Conservation (phyloP, 306 rosid genomes). For the Castanea sativa region DNA sequence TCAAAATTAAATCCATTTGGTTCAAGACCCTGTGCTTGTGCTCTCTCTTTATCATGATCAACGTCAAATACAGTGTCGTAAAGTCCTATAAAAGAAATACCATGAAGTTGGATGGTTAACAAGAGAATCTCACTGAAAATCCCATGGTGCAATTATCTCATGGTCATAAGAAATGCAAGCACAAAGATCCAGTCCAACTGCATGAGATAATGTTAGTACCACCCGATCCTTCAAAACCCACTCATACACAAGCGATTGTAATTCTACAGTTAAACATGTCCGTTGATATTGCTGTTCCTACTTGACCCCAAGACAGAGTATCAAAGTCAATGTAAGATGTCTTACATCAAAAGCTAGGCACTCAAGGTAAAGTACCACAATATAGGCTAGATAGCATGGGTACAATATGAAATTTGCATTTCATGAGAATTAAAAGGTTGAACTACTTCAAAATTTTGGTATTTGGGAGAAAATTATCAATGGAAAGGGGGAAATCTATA, state of each 20-base stretch:
- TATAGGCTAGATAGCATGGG: not conserved
- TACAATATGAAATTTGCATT: not conserved
- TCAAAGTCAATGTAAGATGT: no score
- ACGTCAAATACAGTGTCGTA: slow-evolving; percentile 84
- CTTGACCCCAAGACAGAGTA: no score
- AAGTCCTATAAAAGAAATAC: slow-evolving; percentile 59
- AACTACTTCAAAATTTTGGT: not conserved
- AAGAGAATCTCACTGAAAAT: not conserved
- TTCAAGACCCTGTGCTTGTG: slow-evolving; percentile 73
- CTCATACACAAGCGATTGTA: not conserved
- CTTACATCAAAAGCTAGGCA: not conserved
- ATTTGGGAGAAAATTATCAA: not conserved
- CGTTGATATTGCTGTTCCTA: no score
- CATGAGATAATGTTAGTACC: not conserved
- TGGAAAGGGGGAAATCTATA: not conserved
- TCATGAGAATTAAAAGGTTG: not conserved
- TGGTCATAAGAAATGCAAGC: not conserved
- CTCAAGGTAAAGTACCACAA: not conserved
- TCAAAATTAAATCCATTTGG: slow-evolving; percentile 93
- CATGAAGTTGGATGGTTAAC: slow-evolving; percentile 13
- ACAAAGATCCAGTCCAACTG: not conserved
- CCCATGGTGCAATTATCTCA: not conserved
- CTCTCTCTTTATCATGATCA: slow-evolving; percentile 78
- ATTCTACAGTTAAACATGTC: no score
- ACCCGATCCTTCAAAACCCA: not conserved